phyloP scores from a whole-genome alignment of 2,329 filamentous ascomycete genomes.

The Dothiorella sarmentorum region DNA sequence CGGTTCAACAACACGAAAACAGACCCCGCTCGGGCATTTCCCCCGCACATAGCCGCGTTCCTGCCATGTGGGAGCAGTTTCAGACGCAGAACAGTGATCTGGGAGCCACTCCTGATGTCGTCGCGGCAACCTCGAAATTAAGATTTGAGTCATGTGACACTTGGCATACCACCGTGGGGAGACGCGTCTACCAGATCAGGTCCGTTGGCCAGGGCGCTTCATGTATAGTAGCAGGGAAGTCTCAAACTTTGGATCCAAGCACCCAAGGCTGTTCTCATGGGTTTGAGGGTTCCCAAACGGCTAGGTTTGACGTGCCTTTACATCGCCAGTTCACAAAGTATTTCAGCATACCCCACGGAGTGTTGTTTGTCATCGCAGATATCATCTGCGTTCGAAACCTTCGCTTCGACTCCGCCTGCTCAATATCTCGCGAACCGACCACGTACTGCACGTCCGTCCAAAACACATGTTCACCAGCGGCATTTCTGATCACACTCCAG shows the following conservation, averaged over 20 bases:
- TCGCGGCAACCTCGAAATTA: too few relatives aligned
- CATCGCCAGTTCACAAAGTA: too few relatives aligned
- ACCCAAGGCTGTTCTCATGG: too few relatives aligned
- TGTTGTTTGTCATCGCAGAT: too few relatives aligned
- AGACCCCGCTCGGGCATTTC: not conserved
- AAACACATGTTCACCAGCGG: not conserved
- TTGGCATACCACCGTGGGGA: not conserved
- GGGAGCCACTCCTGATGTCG: not conserved
- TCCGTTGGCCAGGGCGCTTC: not conserved
- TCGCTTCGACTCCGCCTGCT: too few relatives aligned
- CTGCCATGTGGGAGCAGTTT: not conserved
- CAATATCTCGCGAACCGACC: not conserved
- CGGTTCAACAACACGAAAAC: not conserved
- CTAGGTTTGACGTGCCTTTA: too few relatives aligned
- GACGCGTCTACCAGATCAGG: not conserved
- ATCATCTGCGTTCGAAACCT: too few relatives aligned
- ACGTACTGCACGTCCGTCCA: too few relatives aligned
- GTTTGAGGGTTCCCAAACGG: too few relatives aligned
- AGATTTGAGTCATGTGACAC: constrained; percentile 20
- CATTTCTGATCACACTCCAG: not conserved
- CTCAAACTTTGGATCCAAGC: not conserved
- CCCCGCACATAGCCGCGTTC: too few relatives aligned
- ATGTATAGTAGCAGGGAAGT: too few relatives aligned
- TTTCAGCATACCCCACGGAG: too few relatives aligned
- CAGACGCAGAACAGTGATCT: not conserved